phyloP scores from a whole-genome alignment of 2,329 filamentous ascomycete genomes.

The Lizonia empirigonia region DNA sequence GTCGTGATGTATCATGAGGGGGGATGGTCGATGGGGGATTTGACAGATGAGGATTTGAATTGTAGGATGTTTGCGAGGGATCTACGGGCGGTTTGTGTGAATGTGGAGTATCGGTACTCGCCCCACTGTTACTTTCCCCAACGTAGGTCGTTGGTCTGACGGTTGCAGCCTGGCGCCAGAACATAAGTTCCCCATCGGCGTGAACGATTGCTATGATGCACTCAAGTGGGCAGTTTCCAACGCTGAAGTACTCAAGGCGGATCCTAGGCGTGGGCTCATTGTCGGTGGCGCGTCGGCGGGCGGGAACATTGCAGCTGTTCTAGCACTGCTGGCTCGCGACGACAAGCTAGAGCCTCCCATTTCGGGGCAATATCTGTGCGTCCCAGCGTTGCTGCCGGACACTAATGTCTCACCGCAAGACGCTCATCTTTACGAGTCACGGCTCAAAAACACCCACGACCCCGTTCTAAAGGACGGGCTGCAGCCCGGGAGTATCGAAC shows the following conservation, averaged over 20 bases:
- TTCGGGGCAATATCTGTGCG: conserved; percentile 56
- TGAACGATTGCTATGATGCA: conserved; percentile 57
- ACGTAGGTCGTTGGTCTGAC: no score
- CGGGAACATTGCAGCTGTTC: conserved; percentile 58
- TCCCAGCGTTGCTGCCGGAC: conserved; percentile 52
- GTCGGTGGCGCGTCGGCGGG: conserved; percentile 59
- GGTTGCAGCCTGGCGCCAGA: conserved; percentile 60
- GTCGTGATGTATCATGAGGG: conserved; percentile 52
- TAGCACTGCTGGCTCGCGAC: conserved; percentile 53
- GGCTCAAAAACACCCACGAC: conserved; percentile 32
- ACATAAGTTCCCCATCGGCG: conserved; percentile 55
- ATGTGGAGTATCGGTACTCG: conserved; percentile 56
- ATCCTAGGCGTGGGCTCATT: conserved; percentile 56
- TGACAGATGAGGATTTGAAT: conserved; percentile 51
- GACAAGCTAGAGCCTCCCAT: conserved; percentile 50
- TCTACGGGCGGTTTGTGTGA: conserved; percentile 52
- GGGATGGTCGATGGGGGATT: conserved; percentile 53
- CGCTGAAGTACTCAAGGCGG: conserved; percentile 42
- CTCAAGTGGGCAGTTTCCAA: conserved; percentile 50
- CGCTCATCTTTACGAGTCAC: conserved; percentile 49
- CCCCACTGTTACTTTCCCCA: not conserved
- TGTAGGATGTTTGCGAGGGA: conserved; percentile 49
- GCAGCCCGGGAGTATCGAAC: conserved; percentile 17
- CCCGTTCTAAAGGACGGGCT: conserved; percentile 30
- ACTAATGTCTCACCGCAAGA: conserved; percentile 51